Evolutionary conservation across 495 filamentous ascomycete genomes (phyloP).

Genomic region (Penicillium roqueforti): DNA sequence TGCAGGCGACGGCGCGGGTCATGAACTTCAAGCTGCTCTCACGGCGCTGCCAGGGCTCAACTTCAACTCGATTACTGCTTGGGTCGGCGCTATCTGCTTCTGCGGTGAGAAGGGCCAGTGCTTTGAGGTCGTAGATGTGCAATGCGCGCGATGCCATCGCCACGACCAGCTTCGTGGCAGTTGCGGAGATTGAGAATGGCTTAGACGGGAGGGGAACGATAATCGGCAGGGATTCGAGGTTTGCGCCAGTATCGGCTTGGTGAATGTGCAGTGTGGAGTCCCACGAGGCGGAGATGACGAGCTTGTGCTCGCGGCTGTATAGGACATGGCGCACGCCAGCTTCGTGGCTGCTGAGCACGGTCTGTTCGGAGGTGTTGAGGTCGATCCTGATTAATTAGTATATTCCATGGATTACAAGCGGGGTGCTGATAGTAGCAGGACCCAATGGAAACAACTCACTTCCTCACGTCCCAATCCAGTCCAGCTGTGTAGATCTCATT

Average conservation of each 20-base stretch:
- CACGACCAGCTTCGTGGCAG: slow-evolving; percentile 79
- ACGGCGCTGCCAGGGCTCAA: slow-evolving; percentile 82
- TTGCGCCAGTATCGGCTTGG: slow-evolving; percentile 44
- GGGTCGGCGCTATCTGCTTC: slow-evolving; percentile 39
- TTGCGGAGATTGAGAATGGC: slow-evolving; percentile 79
- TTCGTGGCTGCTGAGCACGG: slow-evolving; percentile 70
- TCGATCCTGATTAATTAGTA: slow-evolving; percentile 56
- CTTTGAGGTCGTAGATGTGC: slow-evolving; percentile 85
- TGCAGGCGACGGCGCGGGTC: slow-evolving; percentile 89
- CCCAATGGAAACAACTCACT: slow-evolving; percentile 39
- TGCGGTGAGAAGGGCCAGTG: slow-evolving; percentile 53
- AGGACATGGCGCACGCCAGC: slow-evolving; percentile 77
- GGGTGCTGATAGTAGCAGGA: not conserved
- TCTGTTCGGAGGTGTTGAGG: slow-evolving; percentile 64
- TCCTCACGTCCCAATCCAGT: slow-evolving; percentile 78
- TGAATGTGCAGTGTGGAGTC: slow-evolving; percentile 86
- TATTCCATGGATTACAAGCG: not conserved
- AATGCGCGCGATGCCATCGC: slow-evolving; percentile 91
- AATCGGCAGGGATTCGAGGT: slow-evolving; percentile 46
- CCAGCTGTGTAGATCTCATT: slow-evolving; percentile 82
- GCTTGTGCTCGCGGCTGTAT: slow-evolving; percentile 68
- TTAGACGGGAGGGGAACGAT: slow-evolving; percentile 71
- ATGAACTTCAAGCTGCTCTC: slow-evolving; percentile 94
- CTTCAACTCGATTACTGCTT: slow-evolving; percentile 42
- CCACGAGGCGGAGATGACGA: slow-evolving; percentile 90